These are phyloP conservation scores for Fusarium marasasianum DNA, from an alignment of 2,329 filamentous ascomycete genomes.

Conservation along the genomic window DNA sequence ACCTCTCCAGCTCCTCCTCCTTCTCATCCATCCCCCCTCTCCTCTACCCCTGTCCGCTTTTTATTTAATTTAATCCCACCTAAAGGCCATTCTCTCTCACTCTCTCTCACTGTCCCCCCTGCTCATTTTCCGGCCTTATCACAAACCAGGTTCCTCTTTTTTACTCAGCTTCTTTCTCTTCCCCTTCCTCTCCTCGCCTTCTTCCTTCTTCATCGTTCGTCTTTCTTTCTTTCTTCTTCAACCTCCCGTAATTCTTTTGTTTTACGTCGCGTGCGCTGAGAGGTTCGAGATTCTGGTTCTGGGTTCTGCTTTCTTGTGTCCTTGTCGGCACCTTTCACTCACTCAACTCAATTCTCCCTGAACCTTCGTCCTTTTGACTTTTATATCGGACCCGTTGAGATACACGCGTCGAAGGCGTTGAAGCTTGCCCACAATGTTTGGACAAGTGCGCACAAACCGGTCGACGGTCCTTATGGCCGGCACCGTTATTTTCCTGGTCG, in stretches of 20 bases:
- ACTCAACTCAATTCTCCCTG: slow-evolving; percentile 2
- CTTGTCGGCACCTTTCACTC: slow-evolving; percentile 33
- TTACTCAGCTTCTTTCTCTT: slow-evolving; percentile 7
- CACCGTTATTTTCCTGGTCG: slow-evolving; percentile 46
- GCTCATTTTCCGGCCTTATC: slow-evolving; percentile 25
- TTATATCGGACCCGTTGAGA: neutral
- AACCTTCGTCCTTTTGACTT: neutral
- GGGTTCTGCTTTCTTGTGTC: slow-evolving; percentile 23
- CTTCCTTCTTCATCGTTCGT: slow-evolving; percentile 21
- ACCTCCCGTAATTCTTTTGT: slow-evolving; percentile 16
- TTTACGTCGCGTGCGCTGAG: slow-evolving; percentile 25
- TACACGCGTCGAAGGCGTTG: neutral
- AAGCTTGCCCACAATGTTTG: slow-evolving; percentile 47
- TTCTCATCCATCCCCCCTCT: neutral
- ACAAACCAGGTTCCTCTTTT: slow-evolving; percentile 31
- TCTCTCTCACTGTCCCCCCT: neutral
- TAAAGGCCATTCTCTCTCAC: neutral
- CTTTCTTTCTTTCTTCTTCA: slow-evolving; percentile 29
- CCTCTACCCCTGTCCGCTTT: slow-evolving; percentile 18
- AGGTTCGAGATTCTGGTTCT: slow-evolving; percentile 24
- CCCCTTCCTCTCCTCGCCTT: slow-evolving; percentile 9
- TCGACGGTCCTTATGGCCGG: slow-evolving; percentile 44
- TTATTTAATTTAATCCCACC: slow-evolving; percentile 35
- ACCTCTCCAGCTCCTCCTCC: slow-evolving; percentile 1
- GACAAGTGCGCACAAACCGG: slow-evolving; percentile 45